phyloP scores from a whole-genome alignment of 495 filamentous ascomycete species.

The Xylaria intraflava region DNA sequence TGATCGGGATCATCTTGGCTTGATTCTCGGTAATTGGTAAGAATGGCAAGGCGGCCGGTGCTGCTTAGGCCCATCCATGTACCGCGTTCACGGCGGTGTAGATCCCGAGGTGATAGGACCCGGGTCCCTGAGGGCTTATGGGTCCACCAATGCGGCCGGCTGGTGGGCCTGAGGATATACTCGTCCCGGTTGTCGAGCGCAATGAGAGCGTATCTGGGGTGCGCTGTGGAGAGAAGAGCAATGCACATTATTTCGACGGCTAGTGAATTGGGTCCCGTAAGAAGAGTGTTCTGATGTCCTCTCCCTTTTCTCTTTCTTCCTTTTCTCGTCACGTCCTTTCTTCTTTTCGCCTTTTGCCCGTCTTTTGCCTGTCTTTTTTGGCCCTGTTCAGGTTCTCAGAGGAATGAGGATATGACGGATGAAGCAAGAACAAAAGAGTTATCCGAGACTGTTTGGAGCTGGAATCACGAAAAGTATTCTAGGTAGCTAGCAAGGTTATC shows the following conservation, averaged over 20 bases:
- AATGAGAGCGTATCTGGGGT: slow-evolving; percentile 85
- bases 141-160: slow-evolving; percentile 76
- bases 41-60: slow-evolving; percentile 74
- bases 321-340: background rate
- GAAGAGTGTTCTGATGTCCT: background rate
- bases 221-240: slow-evolving; percentile 77
- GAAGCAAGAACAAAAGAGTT: background rate
- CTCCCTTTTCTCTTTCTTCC: background rate
- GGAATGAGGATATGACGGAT: background rate
- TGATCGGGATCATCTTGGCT: slow-evolving; percentile 43
- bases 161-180: slow-evolving; percentile 84
- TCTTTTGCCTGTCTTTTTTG: too few relatives aligned
- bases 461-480: background rate
- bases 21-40: slow-evolving; percentile 92
- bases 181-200: slow-evolving; percentile 93
- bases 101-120: slow-evolving; percentile 46
- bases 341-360: too few relatives aligned
- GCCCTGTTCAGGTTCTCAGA: background rate
- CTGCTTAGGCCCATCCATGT: slow-evolving; percentile 93
- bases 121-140: slow-evolving; percentile 32
- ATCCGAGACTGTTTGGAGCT: background rate
- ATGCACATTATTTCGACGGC: slow-evolving; percentile 68
- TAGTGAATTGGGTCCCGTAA: background rate
- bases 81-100: slow-evolving; percentile 53
- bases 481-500: background rate